Evolutionary conservation across 1,284 basidiomycete genomes (phyloP).

Genomic region (Fomitopsis betulina): DNA sequence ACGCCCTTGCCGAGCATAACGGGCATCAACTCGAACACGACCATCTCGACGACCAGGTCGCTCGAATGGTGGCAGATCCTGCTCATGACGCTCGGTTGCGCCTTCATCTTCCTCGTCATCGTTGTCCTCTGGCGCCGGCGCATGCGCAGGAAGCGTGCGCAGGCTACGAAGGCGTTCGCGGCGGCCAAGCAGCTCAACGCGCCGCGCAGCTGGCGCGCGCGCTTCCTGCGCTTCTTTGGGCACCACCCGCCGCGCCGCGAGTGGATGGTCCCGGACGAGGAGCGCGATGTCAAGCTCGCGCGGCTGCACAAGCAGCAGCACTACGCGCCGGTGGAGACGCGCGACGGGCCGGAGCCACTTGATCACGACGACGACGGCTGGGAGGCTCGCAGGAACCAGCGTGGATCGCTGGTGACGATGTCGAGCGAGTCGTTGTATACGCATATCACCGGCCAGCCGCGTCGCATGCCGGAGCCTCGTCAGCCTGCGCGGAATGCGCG

Average conservation of each 20-base stretch:
- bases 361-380: slow-evolving; percentile 20
- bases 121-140: slow-evolving; percentile 66
- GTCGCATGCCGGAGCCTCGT: slow-evolving; percentile 57
- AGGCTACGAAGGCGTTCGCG: slow-evolving; percentile 64
- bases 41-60: slow-evolving; percentile 24
- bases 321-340: slow-evolving; percentile 38
- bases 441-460: slow-evolving; percentile 58
- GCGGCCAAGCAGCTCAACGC: slow-evolving; percentile 48
- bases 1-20: slow-evolving; percentile 52
- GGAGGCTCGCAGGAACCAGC: slow-evolving; percentile 1
- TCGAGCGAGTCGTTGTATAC: slow-evolving; percentile 61
- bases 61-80: slow-evolving; percentile 80
- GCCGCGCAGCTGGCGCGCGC: slow-evolving; percentile 46
- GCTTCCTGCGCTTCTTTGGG: slow-evolving; percentile 55
- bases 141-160: slow-evolving; percentile 59
- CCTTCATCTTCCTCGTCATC: slow-evolving; percentile 67
- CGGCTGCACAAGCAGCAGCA: slow-evolving; percentile 43
- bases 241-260: slow-evolving; percentile 27
- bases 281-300: slow-evolving; percentile 39
- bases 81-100: slow-evolving; percentile 75
- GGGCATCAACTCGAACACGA: slow-evolving; percentile 42
- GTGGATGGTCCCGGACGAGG: slow-evolving; percentile 20
- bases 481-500: slow-evolving; percentile 50
- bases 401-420: slow-evolving; percentile 25
- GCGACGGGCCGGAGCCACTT: slow-evolving; percentile 43